phyloP scores from a whole-genome alignment of 441 rosid genomes.

The Croton laevigatus region DNA sequence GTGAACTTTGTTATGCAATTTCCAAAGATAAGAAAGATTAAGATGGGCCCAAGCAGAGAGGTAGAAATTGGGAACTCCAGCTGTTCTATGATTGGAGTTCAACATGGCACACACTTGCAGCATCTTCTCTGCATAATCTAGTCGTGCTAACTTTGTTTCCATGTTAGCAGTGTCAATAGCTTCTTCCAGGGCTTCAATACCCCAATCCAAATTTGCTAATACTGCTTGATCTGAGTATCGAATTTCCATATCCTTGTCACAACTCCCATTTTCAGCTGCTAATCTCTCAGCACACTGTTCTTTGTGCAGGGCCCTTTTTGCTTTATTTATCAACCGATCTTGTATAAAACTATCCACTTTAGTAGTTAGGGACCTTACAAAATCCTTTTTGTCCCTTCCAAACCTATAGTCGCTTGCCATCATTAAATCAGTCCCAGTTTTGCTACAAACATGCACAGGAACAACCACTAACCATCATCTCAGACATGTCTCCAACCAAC shows the following conservation, averaged over 20 bases:
- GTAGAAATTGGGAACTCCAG: slow-evolving; percentile 70
- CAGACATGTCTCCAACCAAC: not conserved
- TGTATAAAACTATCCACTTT: slow-evolving; percentile 46
- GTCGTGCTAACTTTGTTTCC: slow-evolving; percentile 58
- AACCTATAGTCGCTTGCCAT: slow-evolving; percentile 43
- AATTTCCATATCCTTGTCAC: slow-evolving; percentile 34
- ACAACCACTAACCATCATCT: slow-evolving; percentile 11
- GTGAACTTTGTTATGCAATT: slow-evolving; percentile 34
- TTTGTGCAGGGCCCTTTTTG: slow-evolving; percentile 49
- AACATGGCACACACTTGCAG: slow-evolving; percentile 65
- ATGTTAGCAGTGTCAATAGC: slow-evolving; percentile 54
- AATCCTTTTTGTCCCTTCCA: slow-evolving; percentile 47
- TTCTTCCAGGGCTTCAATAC: slow-evolving; percentile 73
- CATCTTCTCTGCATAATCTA: slow-evolving; percentile 70
- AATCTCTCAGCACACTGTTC: slow-evolving; percentile 69
- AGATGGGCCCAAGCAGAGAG: slow-evolving; percentile 76
- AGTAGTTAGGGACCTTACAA: slow-evolving; percentile 30
- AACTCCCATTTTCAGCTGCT: slow-evolving; percentile 51
- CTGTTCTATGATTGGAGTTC: slow-evolving; percentile 49
- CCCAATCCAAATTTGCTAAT: slow-evolving; percentile 68
- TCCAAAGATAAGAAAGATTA: slow-evolving; percentile 59
- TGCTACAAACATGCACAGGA: slow-evolving; percentile 6
- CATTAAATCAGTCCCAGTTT: slow-evolving; percentile 9
- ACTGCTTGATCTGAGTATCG: slow-evolving; percentile 76
- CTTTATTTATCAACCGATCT: slow-evolving; percentile 42